These are phyloP conservation scores for Monilinia fructigena DNA, from an alignment of 2,329 filamentous ascomycete species.

Conservation along the genomic window DNA sequence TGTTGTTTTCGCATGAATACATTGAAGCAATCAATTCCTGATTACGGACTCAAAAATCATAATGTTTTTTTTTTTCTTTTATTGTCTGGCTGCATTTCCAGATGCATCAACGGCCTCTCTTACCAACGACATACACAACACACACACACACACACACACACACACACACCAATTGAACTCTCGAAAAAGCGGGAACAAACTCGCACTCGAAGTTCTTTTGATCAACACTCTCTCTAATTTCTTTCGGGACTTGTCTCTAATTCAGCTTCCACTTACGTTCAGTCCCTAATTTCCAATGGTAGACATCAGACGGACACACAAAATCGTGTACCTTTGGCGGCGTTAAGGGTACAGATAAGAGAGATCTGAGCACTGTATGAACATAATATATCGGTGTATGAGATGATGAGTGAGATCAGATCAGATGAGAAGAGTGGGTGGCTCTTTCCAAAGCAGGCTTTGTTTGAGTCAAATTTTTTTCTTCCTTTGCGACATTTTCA, in stretches of 20 bases:
- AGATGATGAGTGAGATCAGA: slow-evolving; percentile 15
- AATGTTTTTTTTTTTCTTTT: slow-evolving; percentile 23
- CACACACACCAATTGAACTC: background rate
- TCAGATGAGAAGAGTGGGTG: slow-evolving; percentile 4
- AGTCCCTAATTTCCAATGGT: slow-evolving; percentile 8
- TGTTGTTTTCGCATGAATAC: slow-evolving; percentile 1
- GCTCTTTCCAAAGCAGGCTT: slow-evolving; percentile 22
- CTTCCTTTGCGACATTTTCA: background rate
- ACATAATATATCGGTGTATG: slow-evolving; percentile 23
- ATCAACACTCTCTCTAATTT: background rate
- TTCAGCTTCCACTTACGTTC: background rate
- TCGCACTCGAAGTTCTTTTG: background rate
- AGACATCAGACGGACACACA: slow-evolving; percentile 4
- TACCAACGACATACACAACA: slow-evolving; percentile 8
- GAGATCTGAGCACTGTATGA: slow-evolving; percentile 19
- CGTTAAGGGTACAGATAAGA: slow-evolving; percentile 14
- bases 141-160: background rate
- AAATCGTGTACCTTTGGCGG: slow-evolving; percentile 12
- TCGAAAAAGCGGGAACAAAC: background rate
- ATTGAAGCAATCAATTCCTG: slow-evolving; percentile 13
- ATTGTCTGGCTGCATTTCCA: slow-evolving; percentile 7
- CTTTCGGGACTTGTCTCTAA: background rate
- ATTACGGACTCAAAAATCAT: slow-evolving; percentile 13
- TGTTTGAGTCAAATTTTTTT: slow-evolving; percentile 20
- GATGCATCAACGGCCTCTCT: slow-evolving; percentile 10